These are phyloP conservation scores for Macrophomina pseudophaseolina DNA, from an alignment of 2,329 filamentous ascomycete species.

Conservation along the genomic window DNA sequence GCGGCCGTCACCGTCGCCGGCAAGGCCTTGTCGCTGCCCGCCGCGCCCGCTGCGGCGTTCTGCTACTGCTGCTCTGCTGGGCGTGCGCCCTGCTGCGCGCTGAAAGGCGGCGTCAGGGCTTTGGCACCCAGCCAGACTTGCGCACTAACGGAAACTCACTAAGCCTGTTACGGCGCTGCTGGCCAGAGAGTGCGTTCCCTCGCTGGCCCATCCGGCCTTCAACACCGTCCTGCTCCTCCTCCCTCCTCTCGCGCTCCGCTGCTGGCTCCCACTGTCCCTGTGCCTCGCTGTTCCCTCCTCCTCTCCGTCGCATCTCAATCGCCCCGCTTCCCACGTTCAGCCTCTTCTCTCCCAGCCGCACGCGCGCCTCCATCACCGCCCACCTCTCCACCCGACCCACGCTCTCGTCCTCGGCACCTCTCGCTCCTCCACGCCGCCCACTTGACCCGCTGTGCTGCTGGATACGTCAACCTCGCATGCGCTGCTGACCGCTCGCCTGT, in stretches of 20 bases:
- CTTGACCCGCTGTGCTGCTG: conserved; percentile 2
- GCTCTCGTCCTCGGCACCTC: conserved; percentile 17
- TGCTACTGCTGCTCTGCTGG: neutral
- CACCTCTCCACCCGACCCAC: conserved; percentile 21
- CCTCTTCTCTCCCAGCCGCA: conserved; percentile 6
- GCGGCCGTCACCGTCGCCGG: neutral
- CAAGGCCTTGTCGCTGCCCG: conserved; percentile 8
- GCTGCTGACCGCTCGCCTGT: conserved; percentile 7
- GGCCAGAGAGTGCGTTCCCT: conserved; percentile 6
- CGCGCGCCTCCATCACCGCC: conserved; percentile 19
- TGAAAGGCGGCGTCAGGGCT: neutral
- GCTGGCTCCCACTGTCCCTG: conserved; percentile 3
- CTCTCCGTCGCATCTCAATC: conserved; percentile 21
- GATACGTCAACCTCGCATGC: conserved; percentile 10
- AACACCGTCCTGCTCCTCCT: conserved; percentile 21
- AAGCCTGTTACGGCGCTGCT: neutral
- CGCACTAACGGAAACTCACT: neutral
- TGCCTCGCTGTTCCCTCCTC: conserved; percentile 14
- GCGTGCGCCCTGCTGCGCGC: neutral
- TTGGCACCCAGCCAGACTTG: neutral
- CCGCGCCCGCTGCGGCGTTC: conserved; percentile 10
- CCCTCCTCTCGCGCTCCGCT: conserved; percentile 6
- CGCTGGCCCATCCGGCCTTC: conserved; percentile 22
- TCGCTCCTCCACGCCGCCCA: conserved; percentile 11
- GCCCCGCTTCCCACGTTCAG: conserved; percentile 4